Conservation (phyloP, 805 yeast species). For the Saturnispora gosingensis region DNA sequence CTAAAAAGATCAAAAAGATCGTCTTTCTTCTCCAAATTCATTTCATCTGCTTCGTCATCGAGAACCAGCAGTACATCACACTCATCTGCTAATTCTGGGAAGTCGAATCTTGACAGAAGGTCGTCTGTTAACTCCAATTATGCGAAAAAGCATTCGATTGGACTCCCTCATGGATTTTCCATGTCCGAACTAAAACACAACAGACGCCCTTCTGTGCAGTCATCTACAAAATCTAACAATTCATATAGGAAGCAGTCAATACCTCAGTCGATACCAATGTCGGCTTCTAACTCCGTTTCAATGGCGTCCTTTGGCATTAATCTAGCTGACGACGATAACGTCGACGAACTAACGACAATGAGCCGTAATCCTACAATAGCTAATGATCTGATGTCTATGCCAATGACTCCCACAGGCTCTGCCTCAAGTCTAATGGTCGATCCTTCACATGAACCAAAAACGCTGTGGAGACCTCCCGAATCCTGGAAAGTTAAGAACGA, state of each 20-base stretch:
- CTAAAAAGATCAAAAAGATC: slow-evolving; percentile 3
- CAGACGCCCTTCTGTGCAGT: slow-evolving; percentile 4
- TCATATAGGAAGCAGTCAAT: not conserved
- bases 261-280: slow-evolving; percentile 12
- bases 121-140: slow-evolving; percentile 1
- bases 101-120: slow-evolving; percentile 2
- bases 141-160: slow-evolving; percentile 1
- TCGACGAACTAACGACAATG: slow-evolving; percentile 3
- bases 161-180: not conserved
- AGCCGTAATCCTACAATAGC: not conserved
- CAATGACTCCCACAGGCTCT: slow-evolving; percentile 13
- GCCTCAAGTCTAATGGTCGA: slow-evolving; percentile 16
- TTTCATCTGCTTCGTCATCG: slow-evolving; percentile 3
- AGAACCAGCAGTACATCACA: slow-evolving; percentile 4
- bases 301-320: slow-evolving; percentile 18
- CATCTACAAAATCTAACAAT: not conserved
- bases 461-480: slow-evolving; percentile 48
- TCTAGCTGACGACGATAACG: slow-evolving; percentile 17
- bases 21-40: slow-evolving; percentile 7
- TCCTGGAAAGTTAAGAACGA: slow-evolving; percentile 48
- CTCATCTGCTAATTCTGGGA: not conserved
- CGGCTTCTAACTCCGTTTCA: slow-evolving; percentile 10
- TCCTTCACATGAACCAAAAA: slow-evolving; percentile 6
- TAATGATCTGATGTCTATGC: slow-evolving; percentile 14
- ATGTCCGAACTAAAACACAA: slow-evolving; percentile 2